A percentile compares a stretch with the other conserved stretches of the same genome.
phyloP scores from a whole-genome alignment of 2,329 filamentous ascomycete genomes.

The Fusarium oligoseptatum region DNA sequence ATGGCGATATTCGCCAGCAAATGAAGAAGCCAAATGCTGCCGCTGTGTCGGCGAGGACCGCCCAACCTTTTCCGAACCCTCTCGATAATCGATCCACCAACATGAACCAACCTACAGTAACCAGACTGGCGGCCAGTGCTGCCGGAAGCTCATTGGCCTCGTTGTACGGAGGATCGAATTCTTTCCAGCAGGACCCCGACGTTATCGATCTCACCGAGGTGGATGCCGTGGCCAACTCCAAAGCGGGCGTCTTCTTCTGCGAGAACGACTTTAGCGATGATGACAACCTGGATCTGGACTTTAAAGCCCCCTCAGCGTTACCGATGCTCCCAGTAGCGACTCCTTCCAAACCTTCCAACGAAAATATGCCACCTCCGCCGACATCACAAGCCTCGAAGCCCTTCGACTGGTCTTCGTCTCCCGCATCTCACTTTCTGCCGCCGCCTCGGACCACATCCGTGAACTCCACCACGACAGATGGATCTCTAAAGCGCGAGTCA shows the following conservation, averaged over 20 bases:
- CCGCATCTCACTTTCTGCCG: conserved; percentile 62
- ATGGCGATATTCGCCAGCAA: conserved; percentile 64
- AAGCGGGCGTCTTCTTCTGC: conserved; percentile 69
- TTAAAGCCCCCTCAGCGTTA: conserved; percentile 70
- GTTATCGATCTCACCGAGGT: conserved; percentile 54
- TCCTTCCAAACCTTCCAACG: conserved; percentile 40
- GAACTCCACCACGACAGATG: conserved; percentile 38
- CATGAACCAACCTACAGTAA: conserved; percentile 41
- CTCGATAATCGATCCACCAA: conserved; percentile 51
- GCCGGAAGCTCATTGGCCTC: conserved; percentile 53
- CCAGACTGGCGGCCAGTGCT: conserved; percentile 17
- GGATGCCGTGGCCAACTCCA: conserved; percentile 45
- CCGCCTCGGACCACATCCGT: conserved; percentile 45
- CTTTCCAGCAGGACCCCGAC: conserved; percentile 56
- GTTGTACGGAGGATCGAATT: conserved; percentile 60
- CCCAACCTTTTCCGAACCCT: conserved; percentile 43
- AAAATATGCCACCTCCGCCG: conserved; percentile 47
- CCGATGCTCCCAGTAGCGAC: conserved; percentile 50
- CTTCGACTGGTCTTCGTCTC: conserved; percentile 82
- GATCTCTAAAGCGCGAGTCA: conserved; percentile 59
- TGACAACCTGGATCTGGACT: conserved; percentile 78
- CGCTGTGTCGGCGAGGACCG: conserved; percentile 58
- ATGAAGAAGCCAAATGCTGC: conserved; percentile 60
- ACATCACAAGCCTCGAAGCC: conserved; percentile 44
- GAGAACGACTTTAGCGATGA: conserved; percentile 93